phyloP scores from a whole-genome alignment of 371 early-diverging fungal species.

The Capniomyces stellatus region DNA sequence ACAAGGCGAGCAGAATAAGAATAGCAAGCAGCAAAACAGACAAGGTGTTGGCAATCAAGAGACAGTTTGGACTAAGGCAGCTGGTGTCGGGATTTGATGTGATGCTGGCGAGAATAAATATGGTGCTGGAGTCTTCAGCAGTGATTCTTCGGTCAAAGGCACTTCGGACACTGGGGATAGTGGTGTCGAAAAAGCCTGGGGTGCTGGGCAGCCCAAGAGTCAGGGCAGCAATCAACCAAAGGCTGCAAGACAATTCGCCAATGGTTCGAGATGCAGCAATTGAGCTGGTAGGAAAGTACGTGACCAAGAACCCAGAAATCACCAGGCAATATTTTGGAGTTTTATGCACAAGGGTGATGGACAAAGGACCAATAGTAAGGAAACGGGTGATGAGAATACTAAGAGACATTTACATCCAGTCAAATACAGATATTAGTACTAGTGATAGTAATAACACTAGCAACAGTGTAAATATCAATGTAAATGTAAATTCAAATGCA shows the following conservation, averaged over 20 bases:
- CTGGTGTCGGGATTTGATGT: slow-evolving; percentile 48
- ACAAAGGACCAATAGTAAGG: slow-evolving; percentile 67
- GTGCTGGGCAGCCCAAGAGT: slow-evolving; percentile 41
- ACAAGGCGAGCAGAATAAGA: too few species aligned
- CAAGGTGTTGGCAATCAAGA: too few species aligned
- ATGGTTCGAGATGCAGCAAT: slow-evolving; percentile 81
- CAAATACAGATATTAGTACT: too few species aligned
- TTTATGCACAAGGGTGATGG: slow-evolving; percentile 27
- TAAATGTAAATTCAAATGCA: too few species aligned
- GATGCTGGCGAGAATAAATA: slow-evolving; percentile 40
- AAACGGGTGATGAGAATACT: slow-evolving; percentile 66
- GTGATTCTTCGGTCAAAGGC: slow-evolving; percentile 56
- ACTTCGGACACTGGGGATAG: slow-evolving; percentile 49
- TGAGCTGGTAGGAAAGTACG: slow-evolving; percentile 65
- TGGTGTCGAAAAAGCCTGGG: slow-evolving; percentile 42
- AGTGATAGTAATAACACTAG: too few species aligned
- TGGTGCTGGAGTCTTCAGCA: slow-evolving; percentile 39
- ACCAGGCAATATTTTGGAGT: slow-evolving; percentile 30
- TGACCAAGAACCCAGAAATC: slow-evolving; percentile 37
- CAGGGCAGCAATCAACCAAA: slow-evolving; percentile 42
- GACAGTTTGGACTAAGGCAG: too few species aligned
- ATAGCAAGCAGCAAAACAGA: too few species aligned
- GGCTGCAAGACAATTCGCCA: slow-evolving; percentile 65
- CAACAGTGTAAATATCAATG: too few species aligned
- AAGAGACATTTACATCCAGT: slow-evolving; percentile 41